A percentile compares a stretch with the other conserved stretches of the same genome.
These are phyloP conservation scores for Aspergillus sp. DNA, from an alignment of 2,329 filamentous ascomycete genomes.

Conservation along the genomic window DNA sequence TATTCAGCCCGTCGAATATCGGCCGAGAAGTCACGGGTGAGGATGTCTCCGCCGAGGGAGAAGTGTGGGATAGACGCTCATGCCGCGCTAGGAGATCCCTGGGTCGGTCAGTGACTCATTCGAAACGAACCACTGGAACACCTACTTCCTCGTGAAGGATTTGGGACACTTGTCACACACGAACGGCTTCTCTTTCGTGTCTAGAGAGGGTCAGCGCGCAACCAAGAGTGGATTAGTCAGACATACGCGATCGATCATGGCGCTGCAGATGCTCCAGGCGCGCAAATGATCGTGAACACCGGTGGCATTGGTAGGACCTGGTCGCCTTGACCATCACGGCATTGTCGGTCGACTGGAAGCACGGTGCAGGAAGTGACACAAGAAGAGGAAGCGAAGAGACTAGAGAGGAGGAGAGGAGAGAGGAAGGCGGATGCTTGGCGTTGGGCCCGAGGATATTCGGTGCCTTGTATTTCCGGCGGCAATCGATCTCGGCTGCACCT, in stretches of 20 bases:
- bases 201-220: slow-evolving; percentile 19
- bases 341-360: background rate
- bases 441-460: too few relatives aligned
- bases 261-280: slow-evolving; percentile 37
- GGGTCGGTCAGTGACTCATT: slow-evolving; percentile 4
- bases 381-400: background rate
- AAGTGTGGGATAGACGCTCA: slow-evolving; percentile 29
- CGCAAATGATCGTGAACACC: slow-evolving; percentile 32
- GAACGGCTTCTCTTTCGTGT: slow-evolving; percentile 38
- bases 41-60: slow-evolving; percentile 12
- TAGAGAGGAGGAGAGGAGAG: too few relatives aligned
- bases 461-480: too few relatives aligned
- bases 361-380: background rate
- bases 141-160: slow-evolving; percentile 36
- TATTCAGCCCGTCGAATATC: slow-evolving; percentile 27
- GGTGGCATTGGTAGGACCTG: slow-evolving; percentile 28
- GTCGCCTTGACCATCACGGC: slow-evolving; percentile 19
- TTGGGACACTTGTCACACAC: slow-evolving; percentile 31
- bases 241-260: slow-evolving; percentile 36
- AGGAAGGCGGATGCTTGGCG: background rate
- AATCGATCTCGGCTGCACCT: too few relatives aligned
- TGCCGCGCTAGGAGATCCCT: slow-evolving; percentile 34
- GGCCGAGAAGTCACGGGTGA: slow-evolving; percentile 20
- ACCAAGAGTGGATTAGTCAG: background rate
- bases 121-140: background rate